Evolutionary conservation across 768 basidiomycete species (phyloP), one percentile per base, ranked within the genome.

Genomic region (Boletellus ananas): DNA sequence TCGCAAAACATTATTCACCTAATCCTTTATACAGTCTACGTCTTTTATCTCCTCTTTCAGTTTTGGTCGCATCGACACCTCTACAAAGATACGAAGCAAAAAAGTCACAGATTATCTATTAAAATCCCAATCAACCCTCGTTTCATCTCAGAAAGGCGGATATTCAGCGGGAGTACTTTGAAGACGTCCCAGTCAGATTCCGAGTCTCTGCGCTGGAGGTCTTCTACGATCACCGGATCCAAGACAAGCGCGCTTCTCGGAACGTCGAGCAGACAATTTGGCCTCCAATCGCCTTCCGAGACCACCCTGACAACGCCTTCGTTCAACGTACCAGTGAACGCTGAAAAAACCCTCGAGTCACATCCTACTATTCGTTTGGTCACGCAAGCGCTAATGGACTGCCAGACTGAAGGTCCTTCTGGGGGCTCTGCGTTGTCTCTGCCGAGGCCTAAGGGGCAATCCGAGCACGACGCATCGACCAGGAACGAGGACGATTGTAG

Each of bases 61-160:
- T 71, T 83, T 12, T 79, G 74, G 72, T 79, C 79, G 4, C 80
- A 81, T 60, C 70, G 69, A 49, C 69, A 79, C 54, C 65, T 82
- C 31, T 83, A 80, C 63, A 67, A 71, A 16, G 79, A 77, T 39
- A 61, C 64, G 12, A 72, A 76, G 59, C 73, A 74, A 55, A 75
- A 73, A 54, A 79, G 77, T 48, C 60, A 66, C 34, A 70, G 63
- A 34, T 47, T 72, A 2, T 64, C 73, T 16, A 61, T 70, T 46
- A 63, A 67, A 61, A 54, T 70, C 47, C 62, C 64, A 21, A 62
- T 64, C 27, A 51, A 63, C 42, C 40, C 64, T 21, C 68, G 61
- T 23, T 62, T 68, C 37, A 54, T 68, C 25, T 45, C 63, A 11
- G 55, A 60, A 20, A 61, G 48, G 21, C 63, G 62, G 17, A 56